These are phyloP conservation scores for Paramecium tetraurelia DNA, from an alignment of 73 alveolate species.

Conservation along the genomic window DNA sequence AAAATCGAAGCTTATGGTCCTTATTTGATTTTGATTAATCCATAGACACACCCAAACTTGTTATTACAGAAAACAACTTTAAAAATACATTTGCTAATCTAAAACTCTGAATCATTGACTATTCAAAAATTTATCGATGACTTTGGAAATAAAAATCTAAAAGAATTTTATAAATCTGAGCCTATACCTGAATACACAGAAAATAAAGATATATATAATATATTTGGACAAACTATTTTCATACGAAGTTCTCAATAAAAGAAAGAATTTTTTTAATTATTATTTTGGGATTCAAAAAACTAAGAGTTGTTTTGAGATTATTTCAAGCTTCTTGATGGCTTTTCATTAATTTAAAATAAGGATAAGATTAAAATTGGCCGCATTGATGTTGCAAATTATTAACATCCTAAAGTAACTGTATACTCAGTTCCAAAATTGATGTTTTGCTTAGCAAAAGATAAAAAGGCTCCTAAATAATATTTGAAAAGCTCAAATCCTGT, in stretches of 20 bases:
- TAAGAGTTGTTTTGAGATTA: not conserved
- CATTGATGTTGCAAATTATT: not conserved
- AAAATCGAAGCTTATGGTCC: not conserved
- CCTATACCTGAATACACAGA: not conserved
- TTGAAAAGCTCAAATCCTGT: not conserved
- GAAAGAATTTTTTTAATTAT: not conserved
- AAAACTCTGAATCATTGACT: not conserved
- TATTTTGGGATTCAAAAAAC: constrained; percentile 47
- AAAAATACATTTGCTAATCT: not conserved
- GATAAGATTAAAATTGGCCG: not conserved
- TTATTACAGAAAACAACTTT: constrained; percentile 23
- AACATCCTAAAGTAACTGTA: constrained; percentile 13
- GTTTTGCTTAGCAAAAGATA: constrained; percentile 6
- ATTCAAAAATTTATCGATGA: not conserved
- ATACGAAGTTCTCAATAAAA: not conserved
- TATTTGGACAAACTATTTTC: not conserved
- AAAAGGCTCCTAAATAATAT: constrained; percentile 4
- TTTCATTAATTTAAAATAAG: not conserved
- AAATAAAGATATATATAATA: not conserved
- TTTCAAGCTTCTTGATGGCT: not conserved
- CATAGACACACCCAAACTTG: not conserved
- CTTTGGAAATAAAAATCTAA: not conserved
- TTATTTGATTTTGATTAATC: not conserved
- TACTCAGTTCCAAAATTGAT: constrained; percentile 13
- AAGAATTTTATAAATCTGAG: not conserved